Percentiles rank a stretch among this genome's conserved stretches.
Conservation (phyloP, 2,329 filamentous ascomycete genomes). For the Sporothrix brasiliensis region DNA sequence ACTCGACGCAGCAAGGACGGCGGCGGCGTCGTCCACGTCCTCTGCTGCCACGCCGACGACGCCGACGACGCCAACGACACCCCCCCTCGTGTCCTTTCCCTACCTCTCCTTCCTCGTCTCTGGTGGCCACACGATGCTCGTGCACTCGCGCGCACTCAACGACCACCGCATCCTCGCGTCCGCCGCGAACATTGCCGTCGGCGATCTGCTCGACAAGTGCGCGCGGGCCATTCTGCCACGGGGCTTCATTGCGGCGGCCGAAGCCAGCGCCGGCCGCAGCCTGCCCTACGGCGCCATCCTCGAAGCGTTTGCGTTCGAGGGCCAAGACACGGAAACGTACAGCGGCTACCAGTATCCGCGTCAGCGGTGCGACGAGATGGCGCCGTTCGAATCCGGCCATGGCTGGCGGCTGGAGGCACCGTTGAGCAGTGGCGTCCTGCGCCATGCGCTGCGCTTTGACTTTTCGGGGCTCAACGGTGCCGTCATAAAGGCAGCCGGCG, state of each 20-base stretch:
- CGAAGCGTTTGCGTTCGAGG: conserved; percentile 76
- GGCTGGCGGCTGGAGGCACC: conserved; percentile 72
- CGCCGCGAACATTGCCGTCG: conserved; percentile 81
- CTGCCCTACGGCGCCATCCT: conserved; percentile 82
- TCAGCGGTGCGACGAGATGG: conserved; percentile 61
- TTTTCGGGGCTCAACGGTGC: conserved; percentile 68
- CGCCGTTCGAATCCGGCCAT: conserved; percentile 44
- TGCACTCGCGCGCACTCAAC: conserved; percentile 69
- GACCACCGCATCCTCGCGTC: conserved; percentile 73
- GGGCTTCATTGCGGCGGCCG: conserved; percentile 53
- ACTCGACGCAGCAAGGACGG: not conserved
- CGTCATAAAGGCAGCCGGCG: conserved; percentile 52
- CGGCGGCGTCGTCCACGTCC: not conserved
- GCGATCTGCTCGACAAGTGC: conserved; percentile 86
- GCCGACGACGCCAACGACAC: not conserved
- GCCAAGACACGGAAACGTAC: conserved; percentile 44
- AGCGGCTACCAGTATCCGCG: conserved; percentile 61
- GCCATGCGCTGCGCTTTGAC: conserved; percentile 65
- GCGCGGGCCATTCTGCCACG: conserved; percentile 74
- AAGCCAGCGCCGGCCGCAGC: conserved; percentile 47
- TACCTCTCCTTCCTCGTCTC: conserved; percentile 89
- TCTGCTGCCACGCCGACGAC: not conserved
- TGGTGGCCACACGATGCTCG: conserved; percentile 86
- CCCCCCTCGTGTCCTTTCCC: conserved; percentile 60
- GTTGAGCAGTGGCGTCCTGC: conserved; percentile 51